These are phyloP conservation scores for Auricularia auricula-judae DNA, from an alignment of 768 basidiomycete species.

Conservation along the genomic window DNA sequence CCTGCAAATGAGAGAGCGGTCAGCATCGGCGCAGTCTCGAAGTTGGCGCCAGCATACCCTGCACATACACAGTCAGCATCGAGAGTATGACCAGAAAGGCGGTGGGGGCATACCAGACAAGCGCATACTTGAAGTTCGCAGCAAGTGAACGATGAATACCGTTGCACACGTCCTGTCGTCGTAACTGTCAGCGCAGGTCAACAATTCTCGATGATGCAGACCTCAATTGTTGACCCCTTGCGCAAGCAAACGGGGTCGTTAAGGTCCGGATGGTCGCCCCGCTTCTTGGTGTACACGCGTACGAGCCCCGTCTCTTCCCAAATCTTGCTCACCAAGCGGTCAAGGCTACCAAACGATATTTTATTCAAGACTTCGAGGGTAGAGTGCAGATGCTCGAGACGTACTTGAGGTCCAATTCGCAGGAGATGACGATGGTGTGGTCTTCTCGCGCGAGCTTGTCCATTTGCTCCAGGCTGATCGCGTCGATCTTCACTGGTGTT, in stretches of 20 bases:
- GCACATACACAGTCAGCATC: not conserved
- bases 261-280: constrained; percentile 89
- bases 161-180: constrained; percentile 68
- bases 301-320: constrained; percentile 69
- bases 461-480: constrained; percentile 72
- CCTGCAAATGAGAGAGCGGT: constrained; percentile 12
- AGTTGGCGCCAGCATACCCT: not conserved
- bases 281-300: constrained; percentile 95
- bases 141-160: constrained; percentile 86
- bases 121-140: constrained; percentile 85
- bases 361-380: not conserved
- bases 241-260: constrained; percentile 84
- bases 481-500: constrained; percentile 41
- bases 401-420: constrained; percentile 88
- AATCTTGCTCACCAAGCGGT: not conserved
- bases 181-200: not conserved
- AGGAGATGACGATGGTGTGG: constrained; percentile 88
- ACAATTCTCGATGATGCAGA: constrained; percentile 14
- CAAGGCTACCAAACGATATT: constrained; percentile 8
- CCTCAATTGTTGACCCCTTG: constrained; percentile 89
- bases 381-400: constrained; percentile 9
- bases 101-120: constrained; percentile 63
- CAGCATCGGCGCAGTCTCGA: constrained; percentile 5
- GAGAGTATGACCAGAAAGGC: no score
- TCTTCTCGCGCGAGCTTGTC: constrained; percentile 75